These are phyloP conservation scores for Prunella vulgaris DNA, from an alignment of 257 asterid genomes.

Conservation along the genomic window DNA sequence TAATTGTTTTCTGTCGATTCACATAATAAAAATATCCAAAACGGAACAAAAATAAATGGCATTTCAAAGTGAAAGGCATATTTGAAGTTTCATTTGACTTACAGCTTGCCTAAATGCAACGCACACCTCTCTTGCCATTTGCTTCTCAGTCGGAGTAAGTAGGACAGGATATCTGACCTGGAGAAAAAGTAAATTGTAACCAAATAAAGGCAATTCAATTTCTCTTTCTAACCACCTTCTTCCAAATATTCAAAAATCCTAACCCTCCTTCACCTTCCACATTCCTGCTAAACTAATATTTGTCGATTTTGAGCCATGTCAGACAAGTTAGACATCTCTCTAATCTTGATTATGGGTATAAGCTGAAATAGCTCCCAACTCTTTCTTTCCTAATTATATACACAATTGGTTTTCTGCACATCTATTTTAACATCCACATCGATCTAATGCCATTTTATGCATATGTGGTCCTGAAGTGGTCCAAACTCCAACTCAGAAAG, in stretches of 20 bases:
- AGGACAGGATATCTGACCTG: constrained; percentile 99
- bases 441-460: background rate
- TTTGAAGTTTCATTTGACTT: constrained; percentile 36
- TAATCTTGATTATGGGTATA: background rate
- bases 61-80: constrained; percentile 5
- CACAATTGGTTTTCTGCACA: background rate
- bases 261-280: too few species aligned
- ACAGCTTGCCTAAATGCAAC: constrained; percentile 93
- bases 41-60: background rate
- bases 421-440: too few species aligned
- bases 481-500: background rate
- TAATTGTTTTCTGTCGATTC: background rate
- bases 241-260: too few species aligned
- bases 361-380: background rate
- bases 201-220: constrained; percentile 5
- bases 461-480: background rate
- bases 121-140: constrained; percentile 98
- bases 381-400: background rate
- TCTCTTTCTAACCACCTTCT: too few species aligned
- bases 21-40: background rate
- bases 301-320: background rate
- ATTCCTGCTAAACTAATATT: too few species aligned
- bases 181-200: constrained; percentile 8
- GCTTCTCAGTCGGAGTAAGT: constrained; percentile 94
- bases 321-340: background rate